These are phyloP conservation scores for Paraphysoderma sedebokerense DNA, from an alignment of 371 early-diverging fungal species.

Conservation along the genomic window DNA sequence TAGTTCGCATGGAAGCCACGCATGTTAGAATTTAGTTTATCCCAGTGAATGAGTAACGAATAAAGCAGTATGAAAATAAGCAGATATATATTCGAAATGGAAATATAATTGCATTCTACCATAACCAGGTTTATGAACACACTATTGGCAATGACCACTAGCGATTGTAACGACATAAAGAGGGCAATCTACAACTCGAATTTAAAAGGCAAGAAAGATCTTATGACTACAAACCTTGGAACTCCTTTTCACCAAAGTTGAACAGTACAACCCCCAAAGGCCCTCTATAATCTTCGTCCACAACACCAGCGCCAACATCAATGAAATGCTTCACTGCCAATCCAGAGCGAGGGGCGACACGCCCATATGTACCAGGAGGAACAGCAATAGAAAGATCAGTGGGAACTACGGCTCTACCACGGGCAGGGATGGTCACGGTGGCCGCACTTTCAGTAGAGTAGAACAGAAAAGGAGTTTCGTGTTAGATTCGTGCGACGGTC, in stretches of 20 bases:
- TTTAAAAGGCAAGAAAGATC: no score
- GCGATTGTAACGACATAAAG: no score
- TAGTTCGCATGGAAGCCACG: no score
- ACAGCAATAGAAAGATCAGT: constrained; percentile 69
- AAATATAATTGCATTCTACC: no score
- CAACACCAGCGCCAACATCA: constrained; percentile 91
- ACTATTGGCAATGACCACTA: no score
- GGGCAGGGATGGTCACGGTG: constrained; percentile 47
- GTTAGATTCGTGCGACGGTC: background rate
- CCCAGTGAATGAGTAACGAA: no score
- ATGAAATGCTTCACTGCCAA: constrained; percentile 82
- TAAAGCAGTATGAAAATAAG: no score
- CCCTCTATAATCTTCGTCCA: constrained; percentile 91
- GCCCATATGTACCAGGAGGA: constrained; percentile 79
- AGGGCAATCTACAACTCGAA: no score
- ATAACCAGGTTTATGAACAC: no score
- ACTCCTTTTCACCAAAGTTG: constrained; percentile 69
- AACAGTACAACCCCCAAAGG: constrained; percentile 67
- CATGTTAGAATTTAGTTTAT: no score
- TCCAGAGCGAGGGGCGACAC: constrained; percentile 87
- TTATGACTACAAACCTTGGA: constrained; percentile 26
- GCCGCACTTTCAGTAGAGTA: constrained; percentile 26
- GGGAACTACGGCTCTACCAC: constrained; percentile 49
- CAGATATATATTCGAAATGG: no score
- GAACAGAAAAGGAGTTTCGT: background rate